Evolutionary conservation across 805 yeast species (phyloP).

Genomic region (Candida odintsovae): DNA sequence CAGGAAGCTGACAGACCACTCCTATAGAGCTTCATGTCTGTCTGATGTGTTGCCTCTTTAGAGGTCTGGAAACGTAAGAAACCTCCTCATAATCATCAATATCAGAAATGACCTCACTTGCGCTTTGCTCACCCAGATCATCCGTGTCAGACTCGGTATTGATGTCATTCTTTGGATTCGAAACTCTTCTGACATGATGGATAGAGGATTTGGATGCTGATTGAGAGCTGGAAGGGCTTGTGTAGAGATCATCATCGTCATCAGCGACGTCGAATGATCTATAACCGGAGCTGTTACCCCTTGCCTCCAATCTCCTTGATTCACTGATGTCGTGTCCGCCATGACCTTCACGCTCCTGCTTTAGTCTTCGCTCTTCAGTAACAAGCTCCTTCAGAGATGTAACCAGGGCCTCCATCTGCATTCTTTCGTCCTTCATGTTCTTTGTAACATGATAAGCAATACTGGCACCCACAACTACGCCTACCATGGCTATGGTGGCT

Average conservation of each 20-base stretch:
- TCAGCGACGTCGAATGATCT: neutral
- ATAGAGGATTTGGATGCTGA: neutral
- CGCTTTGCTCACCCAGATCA: neutral
- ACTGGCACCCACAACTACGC: neutral
- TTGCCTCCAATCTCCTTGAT: neutral
- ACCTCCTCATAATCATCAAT: neutral
- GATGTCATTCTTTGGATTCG: neutral
- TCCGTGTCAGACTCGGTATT: neutral
- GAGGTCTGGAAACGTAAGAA: neutral
- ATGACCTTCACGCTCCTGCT: neutral
- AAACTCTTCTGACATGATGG: neutral
- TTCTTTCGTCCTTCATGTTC: neutral
- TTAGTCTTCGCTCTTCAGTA: neutral
- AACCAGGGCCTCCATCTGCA: slow-evolving; percentile 10
- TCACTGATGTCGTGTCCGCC: neutral
- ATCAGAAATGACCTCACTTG: neutral
- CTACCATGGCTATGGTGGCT: neutral
- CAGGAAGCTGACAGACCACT: too few species aligned
- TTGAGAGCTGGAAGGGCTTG: neutral
- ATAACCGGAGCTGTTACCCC: neutral
- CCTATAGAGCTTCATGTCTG: neutral
- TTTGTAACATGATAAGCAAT: neutral
- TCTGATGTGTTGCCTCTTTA: neutral
- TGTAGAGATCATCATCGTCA: neutral
- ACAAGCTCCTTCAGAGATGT: neutral